These are phyloP conservation scores for Alternaria alternata DNA, from an alignment of 2,329 filamentous ascomycete species.

Conservation along the genomic window DNA sequence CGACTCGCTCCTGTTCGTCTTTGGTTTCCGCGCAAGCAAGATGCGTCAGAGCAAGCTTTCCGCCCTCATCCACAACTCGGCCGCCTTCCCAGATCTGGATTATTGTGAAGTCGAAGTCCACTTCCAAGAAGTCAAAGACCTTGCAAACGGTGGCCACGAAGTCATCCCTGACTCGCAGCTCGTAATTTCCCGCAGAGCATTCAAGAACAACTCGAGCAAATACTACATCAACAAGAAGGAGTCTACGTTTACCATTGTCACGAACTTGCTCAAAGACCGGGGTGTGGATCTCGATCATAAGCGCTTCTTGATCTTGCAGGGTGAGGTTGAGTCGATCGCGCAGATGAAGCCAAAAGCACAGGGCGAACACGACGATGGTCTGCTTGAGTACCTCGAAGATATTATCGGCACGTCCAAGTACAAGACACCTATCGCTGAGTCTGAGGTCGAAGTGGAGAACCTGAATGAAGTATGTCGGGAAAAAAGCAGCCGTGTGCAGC, in stretches of 20 bases:
- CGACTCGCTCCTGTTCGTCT: constrained; percentile 97
- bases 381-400: constrained; percentile 96
- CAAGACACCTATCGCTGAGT: constrained; percentile 95
- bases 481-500: constrained; percentile 93
- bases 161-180: constrained; percentile 84
- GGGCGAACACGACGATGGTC: constrained; percentile 93
- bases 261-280: constrained; percentile 81
- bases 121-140: constrained; percentile 93
- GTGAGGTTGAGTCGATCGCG: constrained; percentile 97
- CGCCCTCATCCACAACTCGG: constrained; percentile 96
- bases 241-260: constrained; percentile 92
- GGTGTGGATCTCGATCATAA: constrained; percentile 98
- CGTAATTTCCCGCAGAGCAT: constrained; percentile 88
- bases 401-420: constrained; percentile 99
- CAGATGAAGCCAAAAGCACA: constrained; percentile 98
- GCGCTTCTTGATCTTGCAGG: constrained; percentile 94
- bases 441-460: constrained; percentile 85
- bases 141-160: constrained; percentile 76
- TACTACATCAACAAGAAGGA: constrained; percentile 94
- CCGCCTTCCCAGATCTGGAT: constrained; percentile 82
- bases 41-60: constrained; percentile 99
- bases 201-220: constrained; percentile 98
- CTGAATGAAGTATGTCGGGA: constrained; percentile 95
- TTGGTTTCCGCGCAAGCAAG: constrained; percentile 97
- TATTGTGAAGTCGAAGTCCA: constrained; percentile 96